phyloP scores from a whole-genome alignment of 2,329 filamentous ascomycete genomes.

The Aspergillus sp. region DNA sequence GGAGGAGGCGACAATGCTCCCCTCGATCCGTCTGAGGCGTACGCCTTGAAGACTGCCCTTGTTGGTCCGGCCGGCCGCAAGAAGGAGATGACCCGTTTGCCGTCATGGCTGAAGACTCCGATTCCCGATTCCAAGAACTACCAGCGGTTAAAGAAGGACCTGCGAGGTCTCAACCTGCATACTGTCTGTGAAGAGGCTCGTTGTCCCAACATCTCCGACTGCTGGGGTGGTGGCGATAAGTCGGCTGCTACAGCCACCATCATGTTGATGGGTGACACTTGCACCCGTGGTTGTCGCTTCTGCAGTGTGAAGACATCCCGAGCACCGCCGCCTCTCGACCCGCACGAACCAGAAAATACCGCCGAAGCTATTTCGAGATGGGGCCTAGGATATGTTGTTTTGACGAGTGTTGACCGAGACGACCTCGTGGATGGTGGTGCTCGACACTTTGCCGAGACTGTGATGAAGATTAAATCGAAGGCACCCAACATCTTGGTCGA shows the following conservation, averaged over 20 bases:
- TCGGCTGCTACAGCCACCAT: constrained; percentile 92
- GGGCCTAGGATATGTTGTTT: constrained; percentile 92
- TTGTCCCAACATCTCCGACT: constrained; percentile 96
- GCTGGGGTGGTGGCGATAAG: constrained; percentile 90
- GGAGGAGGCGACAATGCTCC: constrained; percentile 38
- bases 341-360: constrained; percentile 94
- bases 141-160: constrained; percentile 90
- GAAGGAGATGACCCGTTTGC: constrained; percentile 68
- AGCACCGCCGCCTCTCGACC: constrained; percentile 73
- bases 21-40: constrained; percentile 47
- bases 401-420: constrained; percentile 91
- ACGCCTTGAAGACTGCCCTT: constrained; percentile 57
- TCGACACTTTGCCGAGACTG: constrained; percentile 85
- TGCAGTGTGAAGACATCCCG: constrained; percentile 92
- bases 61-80: constrained; percentile 59
- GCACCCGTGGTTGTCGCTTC: constrained; percentile 92
- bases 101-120: constrained; percentile 92
- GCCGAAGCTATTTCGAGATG: constrained; percentile 88
- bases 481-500: constrained; percentile 41
- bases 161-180: constrained; percentile 82
- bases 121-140: constrained; percentile 83
- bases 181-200: constrained; percentile 97
- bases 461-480: constrained; percentile 87
- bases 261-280: constrained; percentile 99
- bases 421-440: constrained; percentile 87